Percentiles rank a stretch among this genome's conserved stretches.
phyloP scores from a whole-genome alignment of 331 rosid species.

The Arachis monticola region DNA sequence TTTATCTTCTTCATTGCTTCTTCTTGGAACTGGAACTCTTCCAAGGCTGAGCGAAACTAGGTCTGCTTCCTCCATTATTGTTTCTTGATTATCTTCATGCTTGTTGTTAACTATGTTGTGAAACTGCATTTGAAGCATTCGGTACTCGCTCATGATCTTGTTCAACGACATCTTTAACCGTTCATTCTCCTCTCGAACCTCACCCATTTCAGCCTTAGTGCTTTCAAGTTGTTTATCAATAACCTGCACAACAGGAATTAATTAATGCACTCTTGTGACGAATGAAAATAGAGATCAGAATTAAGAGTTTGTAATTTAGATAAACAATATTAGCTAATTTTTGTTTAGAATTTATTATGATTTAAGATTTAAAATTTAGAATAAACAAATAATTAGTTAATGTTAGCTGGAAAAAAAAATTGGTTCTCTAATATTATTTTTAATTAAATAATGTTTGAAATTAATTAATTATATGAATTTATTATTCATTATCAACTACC shows the following conservation, averaged over 20 bases:
- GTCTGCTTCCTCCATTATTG: constrained; percentile 59
- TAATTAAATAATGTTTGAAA: neutral
- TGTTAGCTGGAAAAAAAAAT: no score
- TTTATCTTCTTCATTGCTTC: neutral
- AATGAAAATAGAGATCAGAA: no score
- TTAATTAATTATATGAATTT: neutral
- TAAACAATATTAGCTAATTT: no score
- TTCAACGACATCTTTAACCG: constrained; percentile 67
- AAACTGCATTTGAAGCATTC: constrained; percentile 64
- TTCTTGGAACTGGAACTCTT: constrained; percentile 53
- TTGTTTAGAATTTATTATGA: no score
- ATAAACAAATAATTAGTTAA: no score
- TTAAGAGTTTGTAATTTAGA: no score
- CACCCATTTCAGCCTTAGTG: constrained; percentile 70
- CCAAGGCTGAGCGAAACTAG: constrained; percentile 85
- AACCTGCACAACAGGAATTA: constrained; percentile 17
- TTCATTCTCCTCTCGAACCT: constrained; percentile 73
- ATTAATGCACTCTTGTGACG: no score
- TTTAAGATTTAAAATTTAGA: no score
- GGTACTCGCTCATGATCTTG: constrained; percentile 66
- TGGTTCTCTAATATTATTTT: no score
- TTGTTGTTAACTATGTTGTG: constrained; percentile 42
- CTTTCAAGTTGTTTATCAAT: constrained; percentile 56
- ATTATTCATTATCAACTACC: constrained; percentile 37
- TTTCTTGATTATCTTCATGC: constrained; percentile 36